Percentiles rank a stretch among this genome's conserved stretches.
phyloP scores from a whole-genome alignment of 371 early-diverging fungal species.

The Mucor indicus region DNA sequence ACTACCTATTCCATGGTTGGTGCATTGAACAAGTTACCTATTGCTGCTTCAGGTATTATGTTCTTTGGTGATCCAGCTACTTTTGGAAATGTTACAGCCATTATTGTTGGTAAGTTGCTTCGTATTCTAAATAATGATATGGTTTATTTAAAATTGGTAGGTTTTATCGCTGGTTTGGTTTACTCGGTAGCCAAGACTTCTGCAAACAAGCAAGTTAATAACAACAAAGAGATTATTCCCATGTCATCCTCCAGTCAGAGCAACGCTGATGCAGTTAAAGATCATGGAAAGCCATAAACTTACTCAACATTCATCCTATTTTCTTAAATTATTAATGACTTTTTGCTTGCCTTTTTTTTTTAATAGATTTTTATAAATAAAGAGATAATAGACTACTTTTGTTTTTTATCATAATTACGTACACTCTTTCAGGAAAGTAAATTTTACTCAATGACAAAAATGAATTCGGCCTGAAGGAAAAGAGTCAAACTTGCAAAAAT shows the following conservation, averaged over 20 bases:
- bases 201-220: conserved; percentile 34
- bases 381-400: no score
- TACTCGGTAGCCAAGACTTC: conserved; percentile 71
- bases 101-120: conserved; percentile 57
- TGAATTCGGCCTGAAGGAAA: no score
- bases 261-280: conserved; percentile 29
- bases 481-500: no score
- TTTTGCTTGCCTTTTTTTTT: no score
- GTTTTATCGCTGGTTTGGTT: conserved; percentile 84
- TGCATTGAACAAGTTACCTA: conserved; percentile 97
- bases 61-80: conserved; percentile 91
- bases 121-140: neutral
- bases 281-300: conserved; percentile 27
- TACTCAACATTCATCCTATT: no score
- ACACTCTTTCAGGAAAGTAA: no score
- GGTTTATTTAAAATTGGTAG: conserved; percentile 7
- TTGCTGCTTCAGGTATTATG: conserved; percentile 95
- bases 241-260: conserved; percentile 40
- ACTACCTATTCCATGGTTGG: conserved; percentile 99
- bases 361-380: no score
- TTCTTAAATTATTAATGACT: no score
- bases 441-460: no score
- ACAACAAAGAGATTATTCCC: conserved; percentile 23
- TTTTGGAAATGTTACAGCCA: conserved; percentile 75
- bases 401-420: no score